Percentiles rank a stretch among this genome's conserved stretches.
Evolutionary conservation across 2,329 filamentous ascomycete species (phyloP).

Genomic region (Zymoseptoria tritici): DNA sequence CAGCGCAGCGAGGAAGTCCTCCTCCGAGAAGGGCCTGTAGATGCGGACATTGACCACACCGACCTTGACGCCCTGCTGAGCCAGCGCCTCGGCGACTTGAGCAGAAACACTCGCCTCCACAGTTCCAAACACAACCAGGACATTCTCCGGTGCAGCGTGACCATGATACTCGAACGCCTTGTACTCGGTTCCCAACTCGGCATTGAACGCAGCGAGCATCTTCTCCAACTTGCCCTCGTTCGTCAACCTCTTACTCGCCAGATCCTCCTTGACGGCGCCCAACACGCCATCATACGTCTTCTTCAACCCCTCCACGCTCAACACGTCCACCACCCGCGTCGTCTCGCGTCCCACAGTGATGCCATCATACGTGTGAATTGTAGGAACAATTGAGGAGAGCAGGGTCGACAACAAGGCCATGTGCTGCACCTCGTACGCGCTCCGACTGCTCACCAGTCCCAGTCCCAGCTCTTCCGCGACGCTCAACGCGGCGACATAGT

Average conservation of each 20-base stretch:
- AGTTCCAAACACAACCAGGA: slow-evolving; percentile 88
- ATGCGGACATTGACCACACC: slow-evolving; percentile 87
- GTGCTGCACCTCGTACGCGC: slow-evolving; percentile 87
- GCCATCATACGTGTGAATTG: slow-evolving; percentile 71
- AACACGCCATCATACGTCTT: slow-evolving; percentile 61
- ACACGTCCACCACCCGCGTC: slow-evolving; percentile 70
- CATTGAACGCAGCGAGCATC: slow-evolving; percentile 70
- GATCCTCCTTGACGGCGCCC: slow-evolving; percentile 49
- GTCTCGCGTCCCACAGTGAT: slow-evolving; percentile 77
- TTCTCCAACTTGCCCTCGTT: slow-evolving; percentile 64
- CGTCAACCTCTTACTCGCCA: slow-evolving; percentile 53
- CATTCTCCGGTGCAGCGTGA: slow-evolving; percentile 67
- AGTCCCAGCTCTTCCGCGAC: slow-evolving; percentile 85
- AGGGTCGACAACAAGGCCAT: slow-evolving; percentile 86
- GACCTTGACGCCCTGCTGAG: slow-evolving; percentile 65
- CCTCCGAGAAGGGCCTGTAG: slow-evolving; percentile 91
- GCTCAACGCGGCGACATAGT: slow-evolving; percentile 75
- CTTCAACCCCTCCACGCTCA: slow-evolving; percentile 63
- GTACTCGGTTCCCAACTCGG: slow-evolving; percentile 89
- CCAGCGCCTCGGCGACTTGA: slow-evolving; percentile 68
- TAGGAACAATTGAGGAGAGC: slow-evolving; percentile 69
- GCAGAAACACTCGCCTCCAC: slow-evolving; percentile 79
- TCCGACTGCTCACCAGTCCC: slow-evolving; percentile 75
- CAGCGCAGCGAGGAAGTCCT: slow-evolving; percentile 78
- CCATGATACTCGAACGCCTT: slow-evolving; percentile 90